Percentiles rank a stretch among this genome's conserved stretches.
phyloP scores from a whole-genome alignment of 352 stramenopile genomes.

The Aphanomyces stellatus region DNA sequence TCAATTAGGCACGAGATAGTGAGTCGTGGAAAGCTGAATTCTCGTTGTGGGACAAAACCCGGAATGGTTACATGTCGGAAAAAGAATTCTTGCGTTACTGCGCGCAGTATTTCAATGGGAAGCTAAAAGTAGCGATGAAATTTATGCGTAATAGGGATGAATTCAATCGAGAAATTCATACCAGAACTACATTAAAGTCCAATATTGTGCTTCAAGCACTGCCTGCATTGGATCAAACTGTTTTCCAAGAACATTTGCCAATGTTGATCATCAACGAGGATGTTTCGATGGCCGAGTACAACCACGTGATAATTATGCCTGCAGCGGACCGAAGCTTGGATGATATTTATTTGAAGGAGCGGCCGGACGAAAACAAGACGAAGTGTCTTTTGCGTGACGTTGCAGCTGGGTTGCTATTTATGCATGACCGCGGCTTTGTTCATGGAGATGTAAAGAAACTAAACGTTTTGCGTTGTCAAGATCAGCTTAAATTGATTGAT shows the following conservation, averaged over 20 bases:
- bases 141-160: not conserved
- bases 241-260: not conserved
- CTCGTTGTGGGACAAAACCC: not conserved
- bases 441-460: constrained; percentile 24
- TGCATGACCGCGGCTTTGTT: constrained; percentile 2
- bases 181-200: not conserved
- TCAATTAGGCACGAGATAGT: not conserved
- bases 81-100: not conserved
- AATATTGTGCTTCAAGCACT: not conserved
- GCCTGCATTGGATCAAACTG: not conserved
- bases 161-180: not conserved
- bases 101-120: not conserved
- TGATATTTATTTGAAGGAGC: constrained; percentile 2
- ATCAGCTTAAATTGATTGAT: constrained; percentile 20
- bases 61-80: not conserved
- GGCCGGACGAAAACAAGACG: not conserved
- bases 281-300: not conserved
- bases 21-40: not conserved
- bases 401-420: not conserved
- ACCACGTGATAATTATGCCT: not conserved
- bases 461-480: constrained; percentile 18
- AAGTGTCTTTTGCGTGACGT: not conserved
- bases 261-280: not conserved
- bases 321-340: not conserved
- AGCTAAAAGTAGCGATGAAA: not conserved